Conservation (phyloP, 2,329 filamentous ascomycete genomes). For the Penicillium vulpinum region DNA sequence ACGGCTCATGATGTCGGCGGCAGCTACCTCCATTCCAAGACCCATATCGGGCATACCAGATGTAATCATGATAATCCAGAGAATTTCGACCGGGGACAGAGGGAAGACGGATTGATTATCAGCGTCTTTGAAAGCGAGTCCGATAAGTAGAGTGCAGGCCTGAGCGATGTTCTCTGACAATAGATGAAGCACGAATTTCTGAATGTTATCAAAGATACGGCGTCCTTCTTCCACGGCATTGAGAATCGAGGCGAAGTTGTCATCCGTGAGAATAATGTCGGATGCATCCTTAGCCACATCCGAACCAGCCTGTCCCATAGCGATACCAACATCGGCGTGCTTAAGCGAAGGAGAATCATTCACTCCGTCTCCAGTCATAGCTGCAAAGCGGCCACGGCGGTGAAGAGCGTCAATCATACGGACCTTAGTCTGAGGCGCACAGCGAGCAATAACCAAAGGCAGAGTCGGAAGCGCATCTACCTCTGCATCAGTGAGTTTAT, state of each 20-base stretch:
- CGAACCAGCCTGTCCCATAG: conserved; percentile 75
- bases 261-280: conserved; percentile 68
- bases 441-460: conserved; percentile 57
- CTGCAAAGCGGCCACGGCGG: conserved; percentile 66
- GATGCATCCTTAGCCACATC: conserved; percentile 72
- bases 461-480: conserved; percentile 60
- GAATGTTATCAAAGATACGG: conserved; percentile 81
- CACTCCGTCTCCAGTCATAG: conserved; percentile 84
- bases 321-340: conserved; percentile 77
- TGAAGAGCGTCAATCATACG: conserved; percentile 69
- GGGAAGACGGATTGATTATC: conserved; percentile 75
- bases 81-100: conserved; percentile 75
- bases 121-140: conserved; percentile 73
- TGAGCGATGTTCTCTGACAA: conserved; percentile 78
- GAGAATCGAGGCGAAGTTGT: conserved; percentile 82
- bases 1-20: conserved; percentile 71
- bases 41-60: conserved; percentile 83
- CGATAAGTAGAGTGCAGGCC: conserved; percentile 74
- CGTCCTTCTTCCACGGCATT: conserved; percentile 77
- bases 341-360: conserved; percentile 81
- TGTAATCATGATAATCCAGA: conserved; percentile 91
- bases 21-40: conserved; percentile 73
- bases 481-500: conserved; percentile 68
- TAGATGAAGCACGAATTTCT: conserved; percentile 78
- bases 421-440: conserved; percentile 65